phyloP scores from a whole-genome alignment of 768 basidiomycete genomes.

The Sistotremastrum niveocremeum region DNA sequence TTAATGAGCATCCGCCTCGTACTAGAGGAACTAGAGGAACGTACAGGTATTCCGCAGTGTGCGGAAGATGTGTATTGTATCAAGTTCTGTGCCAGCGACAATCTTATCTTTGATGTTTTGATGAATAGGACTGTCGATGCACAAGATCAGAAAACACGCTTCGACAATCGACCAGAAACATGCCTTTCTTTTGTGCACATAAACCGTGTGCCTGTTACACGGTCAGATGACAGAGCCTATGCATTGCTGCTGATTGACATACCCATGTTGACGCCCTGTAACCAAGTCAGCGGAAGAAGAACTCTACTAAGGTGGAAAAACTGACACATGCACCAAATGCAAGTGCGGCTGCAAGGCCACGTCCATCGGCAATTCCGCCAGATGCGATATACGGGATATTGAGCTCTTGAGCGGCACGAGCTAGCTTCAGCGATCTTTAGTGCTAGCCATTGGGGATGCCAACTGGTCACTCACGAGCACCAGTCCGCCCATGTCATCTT shows the following conservation, averaged over 20 bases:
- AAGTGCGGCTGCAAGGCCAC: slow-evolving; percentile 71
- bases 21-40: no score
- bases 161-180: slow-evolving; percentile 3
- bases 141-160: not conserved
- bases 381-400: slow-evolving; percentile 81
- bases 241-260: slow-evolving; percentile 3
- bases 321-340: slow-evolving; percentile 69
- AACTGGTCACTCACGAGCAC: slow-evolving; percentile 45
- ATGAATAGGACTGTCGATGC: slow-evolving; percentile 54
- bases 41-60: slow-evolving; percentile 56
- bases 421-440: slow-evolving; percentile 36
- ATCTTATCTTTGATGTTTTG: slow-evolving; percentile 85
- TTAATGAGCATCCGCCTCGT: no score
- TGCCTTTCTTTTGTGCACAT: slow-evolving; percentile 84
- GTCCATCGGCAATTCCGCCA: slow-evolving; percentile 79
- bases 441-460: not conserved
- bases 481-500: slow-evolving; percentile 82
- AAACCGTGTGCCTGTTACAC: slow-evolving; percentile 53
- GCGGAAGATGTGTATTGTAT: slow-evolving; percentile 85
- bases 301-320: slow-evolving; percentile 6
- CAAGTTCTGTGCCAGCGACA: slow-evolving; percentile 66
- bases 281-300: not conserved
- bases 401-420: slow-evolving; percentile 74
- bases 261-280: slow-evolving; percentile 80
- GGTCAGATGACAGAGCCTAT: not conserved